Conservation (phyloP, 2,329 filamentous ascomycete species). For the Fusarium aywerte region DNA sequence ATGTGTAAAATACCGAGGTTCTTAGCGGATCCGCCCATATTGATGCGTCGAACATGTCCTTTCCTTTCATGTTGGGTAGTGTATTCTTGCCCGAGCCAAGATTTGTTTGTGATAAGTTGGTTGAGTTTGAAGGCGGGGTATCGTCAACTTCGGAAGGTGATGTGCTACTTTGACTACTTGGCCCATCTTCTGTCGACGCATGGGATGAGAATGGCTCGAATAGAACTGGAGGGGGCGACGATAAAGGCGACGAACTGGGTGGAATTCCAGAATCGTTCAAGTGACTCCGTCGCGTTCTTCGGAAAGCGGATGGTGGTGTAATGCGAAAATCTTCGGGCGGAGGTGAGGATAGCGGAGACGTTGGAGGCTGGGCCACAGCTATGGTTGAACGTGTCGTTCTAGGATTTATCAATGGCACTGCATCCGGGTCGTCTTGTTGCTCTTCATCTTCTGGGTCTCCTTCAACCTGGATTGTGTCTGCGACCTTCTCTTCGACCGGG, state of each 20-base stretch:
- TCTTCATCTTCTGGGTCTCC: slow-evolving; percentile 31
- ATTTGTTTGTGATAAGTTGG: slow-evolving; percentile 52
- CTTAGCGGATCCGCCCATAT: slow-evolving; percentile 75
- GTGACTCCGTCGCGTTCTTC: slow-evolving; percentile 37
- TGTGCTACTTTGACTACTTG: slow-evolving; percentile 52
- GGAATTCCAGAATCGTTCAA: slow-evolving; percentile 40
- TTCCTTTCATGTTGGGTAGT: slow-evolving; percentile 73
- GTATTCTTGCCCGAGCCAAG: slow-evolving; percentile 49
- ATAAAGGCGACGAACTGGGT: slow-evolving; percentile 64
- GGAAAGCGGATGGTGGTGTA: slow-evolving; percentile 44
- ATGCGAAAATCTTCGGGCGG: slow-evolving; percentile 49
- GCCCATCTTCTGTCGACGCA: slow-evolving; percentile 53
- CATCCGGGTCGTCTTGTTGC: slow-evolving; percentile 5
- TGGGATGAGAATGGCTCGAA: slow-evolving; percentile 62
- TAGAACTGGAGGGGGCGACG: slow-evolving; percentile 64
- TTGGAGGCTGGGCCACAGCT: slow-evolving; percentile 38
- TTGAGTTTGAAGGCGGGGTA: slow-evolving; percentile 54
- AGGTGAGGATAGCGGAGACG: slow-evolving; percentile 55
- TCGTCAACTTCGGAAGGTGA: slow-evolving; percentile 60
- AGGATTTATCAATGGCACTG: slow-evolving; percentile 28
- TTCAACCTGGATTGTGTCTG: slow-evolving; percentile 34
- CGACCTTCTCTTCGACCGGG: slow-evolving; percentile 27
- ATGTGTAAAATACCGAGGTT: slow-evolving; percentile 78
- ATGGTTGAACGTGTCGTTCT: slow-evolving; percentile 38
- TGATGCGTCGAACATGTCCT: slow-evolving; percentile 76